These are phyloP conservation scores for Pythium insidiosum DNA, from an alignment of 352 stramenopile genomes.

Conservation along the genomic window DNA sequence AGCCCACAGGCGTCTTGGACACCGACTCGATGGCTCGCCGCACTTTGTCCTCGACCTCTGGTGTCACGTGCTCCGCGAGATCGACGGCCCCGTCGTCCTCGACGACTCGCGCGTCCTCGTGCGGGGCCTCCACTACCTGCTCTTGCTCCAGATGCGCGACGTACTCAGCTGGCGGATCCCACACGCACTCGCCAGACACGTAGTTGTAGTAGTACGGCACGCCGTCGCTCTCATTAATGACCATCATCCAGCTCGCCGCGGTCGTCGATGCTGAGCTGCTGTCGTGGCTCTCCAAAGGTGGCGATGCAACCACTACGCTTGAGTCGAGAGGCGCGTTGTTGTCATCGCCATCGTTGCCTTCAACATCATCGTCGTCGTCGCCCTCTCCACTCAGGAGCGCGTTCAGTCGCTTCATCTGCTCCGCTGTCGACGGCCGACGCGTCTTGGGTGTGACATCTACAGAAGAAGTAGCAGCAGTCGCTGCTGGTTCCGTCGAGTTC, in stretches of 20 bases:
- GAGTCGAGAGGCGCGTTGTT: background rate
- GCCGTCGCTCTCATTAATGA: constrained; percentile 53
- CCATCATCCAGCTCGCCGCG: constrained; percentile 42
- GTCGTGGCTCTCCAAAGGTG: background rate
- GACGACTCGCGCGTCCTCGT: background rate
- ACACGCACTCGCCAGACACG: constrained; percentile 48
- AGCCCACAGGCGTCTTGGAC: constrained; percentile 33
- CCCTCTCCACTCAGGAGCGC: constrained; percentile 36
- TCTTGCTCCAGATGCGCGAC: constrained; percentile 29
- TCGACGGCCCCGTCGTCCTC: background rate
- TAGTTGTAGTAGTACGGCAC: constrained; percentile 70
- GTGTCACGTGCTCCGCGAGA: constrained; percentile 2
- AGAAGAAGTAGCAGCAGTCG: no score
- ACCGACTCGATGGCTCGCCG: constrained; percentile 31
- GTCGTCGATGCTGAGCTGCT: background rate
- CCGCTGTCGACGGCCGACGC: constrained; percentile 34
- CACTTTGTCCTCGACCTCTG: constrained; percentile 50
- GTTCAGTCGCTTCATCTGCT: constrained; percentile 58
- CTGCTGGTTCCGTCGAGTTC: no score
- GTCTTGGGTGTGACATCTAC: background rate
- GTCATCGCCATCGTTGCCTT: background rate
- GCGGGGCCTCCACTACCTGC: background rate
- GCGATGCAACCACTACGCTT: no score
- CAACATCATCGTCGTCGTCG: constrained; percentile 15
- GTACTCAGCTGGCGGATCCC: constrained; percentile 50